phyloP scores from a whole-genome alignment of 176 grass and related monocot genomes.

The Triticum dicoccoides region DNA sequence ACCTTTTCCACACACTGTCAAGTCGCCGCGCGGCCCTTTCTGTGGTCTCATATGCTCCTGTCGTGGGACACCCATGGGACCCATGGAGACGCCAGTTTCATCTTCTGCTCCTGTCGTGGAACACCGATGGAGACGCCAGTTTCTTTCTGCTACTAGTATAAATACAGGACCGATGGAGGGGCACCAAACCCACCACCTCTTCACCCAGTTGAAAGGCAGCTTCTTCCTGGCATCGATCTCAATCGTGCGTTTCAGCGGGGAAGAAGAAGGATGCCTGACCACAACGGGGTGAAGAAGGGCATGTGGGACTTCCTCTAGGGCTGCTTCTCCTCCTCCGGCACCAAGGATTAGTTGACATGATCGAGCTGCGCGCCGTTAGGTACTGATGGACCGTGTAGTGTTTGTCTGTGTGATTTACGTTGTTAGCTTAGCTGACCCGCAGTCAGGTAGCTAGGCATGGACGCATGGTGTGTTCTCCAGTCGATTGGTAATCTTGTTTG shows the following conservation, averaged over 20 bases:
- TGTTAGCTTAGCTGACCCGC: too few species aligned
- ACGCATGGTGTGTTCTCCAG: neutral
- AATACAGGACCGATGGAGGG: too few species aligned
- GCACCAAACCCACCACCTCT: too few species aligned
- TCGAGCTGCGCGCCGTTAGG: neutral
- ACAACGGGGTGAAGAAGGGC: constrained; percentile 33
- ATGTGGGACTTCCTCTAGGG: neutral
- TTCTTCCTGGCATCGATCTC: too few species aligned
- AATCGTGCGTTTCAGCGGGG: too few species aligned
- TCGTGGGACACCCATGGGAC: too few species aligned
- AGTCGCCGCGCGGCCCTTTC: neutral
- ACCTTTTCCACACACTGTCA: neutral
- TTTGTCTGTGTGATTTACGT: neutral
- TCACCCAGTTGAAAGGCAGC: too few species aligned
- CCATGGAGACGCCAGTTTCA: too few species aligned
- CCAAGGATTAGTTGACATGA: neutral
- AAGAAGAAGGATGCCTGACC: constrained; percentile 2
- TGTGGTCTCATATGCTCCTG: neutral
- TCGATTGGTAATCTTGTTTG: neutral
- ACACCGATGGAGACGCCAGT: too few species aligned
- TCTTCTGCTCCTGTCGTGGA: too few species aligned
- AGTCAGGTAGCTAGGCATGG: neutral
- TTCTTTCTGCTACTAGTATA: too few species aligned
- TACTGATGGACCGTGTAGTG: neutral
- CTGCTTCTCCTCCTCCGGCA: constrained; percentile 25